A percentile compares a stretch with the other conserved stretches of the same genome.
These are phyloP conservation scores for Monosporozyma solicola DNA, from an alignment of 805 yeast species.

Conservation along the genomic window DNA sequence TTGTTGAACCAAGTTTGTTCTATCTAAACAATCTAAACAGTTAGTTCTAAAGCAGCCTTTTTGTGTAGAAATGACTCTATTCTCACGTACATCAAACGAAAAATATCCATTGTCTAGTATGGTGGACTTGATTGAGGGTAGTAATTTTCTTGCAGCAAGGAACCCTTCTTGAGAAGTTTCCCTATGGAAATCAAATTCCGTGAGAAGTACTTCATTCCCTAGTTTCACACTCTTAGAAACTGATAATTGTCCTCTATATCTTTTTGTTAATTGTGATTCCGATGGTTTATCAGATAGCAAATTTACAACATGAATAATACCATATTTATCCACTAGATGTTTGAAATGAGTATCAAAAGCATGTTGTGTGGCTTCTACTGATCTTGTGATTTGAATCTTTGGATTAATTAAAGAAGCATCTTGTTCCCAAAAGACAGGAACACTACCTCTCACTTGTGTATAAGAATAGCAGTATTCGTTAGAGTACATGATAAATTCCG, in stretches of 20 bases:
- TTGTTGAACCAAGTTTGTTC: slow-evolving; percentile 86
- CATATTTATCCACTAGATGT: slow-evolving; percentile 61
- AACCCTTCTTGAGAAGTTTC: slow-evolving; percentile 87
- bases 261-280: slow-evolving; percentile 60
- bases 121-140: slow-evolving; percentile 54
- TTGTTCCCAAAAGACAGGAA: slow-evolving; percentile 97
- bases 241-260: slow-evolving; percentile 53
- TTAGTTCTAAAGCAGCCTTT: slow-evolving; percentile 86
- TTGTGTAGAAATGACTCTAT: slow-evolving; percentile 60
- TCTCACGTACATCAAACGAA: slow-evolving; percentile 50
- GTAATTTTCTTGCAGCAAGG: slow-evolving; percentile 65
- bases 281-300: slow-evolving; percentile 69
- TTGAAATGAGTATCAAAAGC: slow-evolving; percentile 77
- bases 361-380: slow-evolving; percentile 87
- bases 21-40: slow-evolving; percentile 88
- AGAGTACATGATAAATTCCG: slow-evolving; percentile 68
- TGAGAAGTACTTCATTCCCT: slow-evolving; percentile 39
- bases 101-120: slow-evolving; percentile 76
- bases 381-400: slow-evolving; percentile 78
- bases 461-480: slow-evolving; percentile 56
- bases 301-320: slow-evolving; percentile 79
- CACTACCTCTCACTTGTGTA: slow-evolving; percentile 85
- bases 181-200: slow-evolving; percentile 88
- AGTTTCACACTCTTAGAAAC: slow-evolving; percentile 28
- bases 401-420: slow-evolving; percentile 82